Percentiles rank a stretch among this genome's conserved stretches.
Evolutionary conservation across 345 rosid genomes (phyloP).

Genomic region (Fremontodendron californicum): DNA sequence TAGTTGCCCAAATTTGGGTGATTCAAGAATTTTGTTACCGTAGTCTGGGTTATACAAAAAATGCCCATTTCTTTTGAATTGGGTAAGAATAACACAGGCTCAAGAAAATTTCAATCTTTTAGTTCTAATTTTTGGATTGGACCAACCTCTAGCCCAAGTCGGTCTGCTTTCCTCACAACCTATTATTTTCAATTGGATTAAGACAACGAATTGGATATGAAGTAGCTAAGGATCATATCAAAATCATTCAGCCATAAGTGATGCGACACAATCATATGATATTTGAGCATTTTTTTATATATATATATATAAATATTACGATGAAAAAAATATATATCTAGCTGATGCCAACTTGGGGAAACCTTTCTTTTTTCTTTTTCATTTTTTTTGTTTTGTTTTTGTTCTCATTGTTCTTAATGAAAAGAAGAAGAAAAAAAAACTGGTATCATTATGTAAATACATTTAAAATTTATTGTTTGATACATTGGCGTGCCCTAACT

Average conservation of each 20-base stretch:
- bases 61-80: not conserved
- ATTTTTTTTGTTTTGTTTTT: not conserved
- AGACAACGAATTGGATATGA: not conserved
- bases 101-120: not conserved
- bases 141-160: no score
- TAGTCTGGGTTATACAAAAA: not conserved
- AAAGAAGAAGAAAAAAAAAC: no score
- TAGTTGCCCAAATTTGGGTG: not conserved
- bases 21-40: not conserved
- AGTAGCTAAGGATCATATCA: constrained; percentile 11
- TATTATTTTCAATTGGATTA: no score
- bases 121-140: not conserved
- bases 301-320: no score
- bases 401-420: not conserved
- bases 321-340: no score
- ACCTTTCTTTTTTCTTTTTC: no score
- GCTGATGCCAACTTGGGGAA: no score
- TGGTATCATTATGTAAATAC: not conserved
- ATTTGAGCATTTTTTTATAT: no score
- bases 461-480: not conserved
- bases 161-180: no score
- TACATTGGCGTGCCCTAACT: not conserved
- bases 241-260: not conserved
- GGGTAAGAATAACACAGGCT: not conserved
- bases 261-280: not conserved